Evolutionary conservation across 495 filamentous ascomycete genomes (phyloP).

Genomic region (Penicillium antarcticum): DNA sequence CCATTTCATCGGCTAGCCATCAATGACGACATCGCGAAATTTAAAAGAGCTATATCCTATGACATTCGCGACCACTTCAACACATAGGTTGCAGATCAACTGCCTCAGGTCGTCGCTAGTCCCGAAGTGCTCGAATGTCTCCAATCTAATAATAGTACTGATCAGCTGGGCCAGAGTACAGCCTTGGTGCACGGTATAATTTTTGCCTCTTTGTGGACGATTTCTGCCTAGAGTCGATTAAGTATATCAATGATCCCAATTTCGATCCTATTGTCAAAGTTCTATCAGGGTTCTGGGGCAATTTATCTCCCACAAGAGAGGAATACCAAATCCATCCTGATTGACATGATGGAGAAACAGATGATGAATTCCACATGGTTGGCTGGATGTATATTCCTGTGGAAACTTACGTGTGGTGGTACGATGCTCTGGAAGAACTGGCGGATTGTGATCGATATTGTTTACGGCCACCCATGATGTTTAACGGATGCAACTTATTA

Average conservation of each 20-base stretch:
- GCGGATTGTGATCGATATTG: not conserved
- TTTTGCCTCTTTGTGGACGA: constrained; percentile 1
- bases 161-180: not conserved
- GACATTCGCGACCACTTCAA: too few species aligned
- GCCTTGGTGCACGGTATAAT: not conserved
- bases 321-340: not conserved
- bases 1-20: too few species aligned
- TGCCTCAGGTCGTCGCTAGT: not conserved
- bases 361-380: not conserved
- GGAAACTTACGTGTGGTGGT: not conserved
- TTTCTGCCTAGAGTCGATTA: not conserved
- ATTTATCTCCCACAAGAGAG: not conserved
- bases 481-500: too few species aligned
- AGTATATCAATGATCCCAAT: not conserved
- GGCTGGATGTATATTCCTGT: not conserved
- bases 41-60: too few species aligned
- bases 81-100: too few species aligned
- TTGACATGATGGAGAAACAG: not conserved
- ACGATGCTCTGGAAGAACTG: not conserved
- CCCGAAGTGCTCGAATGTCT: not conserved
- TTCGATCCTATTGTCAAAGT: not conserved
- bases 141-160: not conserved
- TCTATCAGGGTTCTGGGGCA: not conserved
- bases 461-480: not conserved
- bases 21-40: too few species aligned